Conservation (phyloP, 2,329 filamentous ascomycete species). For the Aspergillus quadrilineatus region DNA sequence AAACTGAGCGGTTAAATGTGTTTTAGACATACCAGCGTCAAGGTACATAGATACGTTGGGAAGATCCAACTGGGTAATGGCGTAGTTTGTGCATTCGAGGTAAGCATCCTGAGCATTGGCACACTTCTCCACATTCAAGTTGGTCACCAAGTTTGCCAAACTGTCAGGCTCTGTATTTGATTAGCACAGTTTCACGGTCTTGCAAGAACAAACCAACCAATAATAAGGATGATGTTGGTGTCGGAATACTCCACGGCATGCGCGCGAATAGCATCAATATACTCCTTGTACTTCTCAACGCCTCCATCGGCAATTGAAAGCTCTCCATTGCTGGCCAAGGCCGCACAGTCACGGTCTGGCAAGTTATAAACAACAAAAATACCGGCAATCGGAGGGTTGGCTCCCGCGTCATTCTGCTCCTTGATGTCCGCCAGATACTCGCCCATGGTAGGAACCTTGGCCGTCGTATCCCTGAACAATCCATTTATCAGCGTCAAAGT, state of each 20-base stretch:
- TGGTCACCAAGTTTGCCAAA: slow-evolving; percentile 63
- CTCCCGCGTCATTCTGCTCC: slow-evolving; percentile 49
- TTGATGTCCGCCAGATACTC: slow-evolving; percentile 51
- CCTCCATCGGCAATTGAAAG: slow-evolving; percentile 56
- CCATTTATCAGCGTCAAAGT: background rate
- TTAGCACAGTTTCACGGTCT: slow-evolving; percentile 28
- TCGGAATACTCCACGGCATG: slow-evolving; percentile 56
- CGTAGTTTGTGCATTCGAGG: slow-evolving; percentile 57
- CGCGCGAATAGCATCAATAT: slow-evolving; percentile 56
- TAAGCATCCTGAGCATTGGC: slow-evolving; percentile 55
- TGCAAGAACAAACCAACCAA: slow-evolving; percentile 38
- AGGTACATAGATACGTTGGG: slow-evolving; percentile 64
- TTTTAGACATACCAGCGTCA: slow-evolving; percentile 50
- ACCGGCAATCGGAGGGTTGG: slow-evolving; percentile 47
- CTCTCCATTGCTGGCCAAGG: slow-evolving; percentile 64
- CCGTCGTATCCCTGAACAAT: slow-evolving; percentile 43
- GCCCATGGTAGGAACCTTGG: slow-evolving; percentile 51
- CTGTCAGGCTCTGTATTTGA: slow-evolving; percentile 58
- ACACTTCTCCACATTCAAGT: slow-evolving; percentile 56
- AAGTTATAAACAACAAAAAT: slow-evolving; percentile 63
- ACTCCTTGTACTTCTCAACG: slow-evolving; percentile 53
- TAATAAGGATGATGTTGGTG: slow-evolving; percentile 50
- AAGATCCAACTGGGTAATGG: slow-evolving; percentile 57
- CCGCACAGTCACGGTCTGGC: slow-evolving; percentile 64
- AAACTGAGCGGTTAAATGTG: background rate